Base-by-base conservation (phyloP, 768 basidiomycete species). In the Naematelia encephala region DNA sequence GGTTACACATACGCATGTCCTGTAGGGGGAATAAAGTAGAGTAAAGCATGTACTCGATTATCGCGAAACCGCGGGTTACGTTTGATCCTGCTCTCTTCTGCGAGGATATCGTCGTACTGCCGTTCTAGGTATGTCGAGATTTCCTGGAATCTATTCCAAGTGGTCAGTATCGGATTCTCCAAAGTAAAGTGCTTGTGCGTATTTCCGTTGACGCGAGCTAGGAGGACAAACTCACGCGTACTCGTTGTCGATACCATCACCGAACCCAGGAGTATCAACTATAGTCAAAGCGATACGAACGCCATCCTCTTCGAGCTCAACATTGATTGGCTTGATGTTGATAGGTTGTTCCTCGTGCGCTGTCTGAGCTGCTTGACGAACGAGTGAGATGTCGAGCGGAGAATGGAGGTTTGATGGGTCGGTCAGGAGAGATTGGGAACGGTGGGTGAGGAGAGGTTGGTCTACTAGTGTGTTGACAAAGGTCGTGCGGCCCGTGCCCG, bases 391-490 rank as follows among this genome's bases (percentile, higher is more conserved):
- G 51, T 89, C 81, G 13, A 69, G 53, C 21, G 57, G 55, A 13
- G 68, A 66, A 22, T 58, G 57, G 3, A 68, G 72, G 56, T 69
- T 66, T 4, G 53, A 23, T 1, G 67, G 67, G 51, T 73, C 71
- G 3, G 56, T 54, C 27, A 68, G 60, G 12, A 73, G 58, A 14
- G 63, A 60, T 3, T 63, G 60, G n/a, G 59, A 64, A 4, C 92
- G 91, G 83, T 97, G 93, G 3, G 82, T 74, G 51, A 97, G 82
- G 21, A 97, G 91, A 69, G 92, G 89, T 30, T 88, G 87, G 81
- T 99, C 94, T 82, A 92, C 94, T 59, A 99, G 89, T 51, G 96
- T 99, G 82, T 99, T 99, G 77, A 99, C 91, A 72, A 99, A 98
- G 57, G 94, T 99, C 58, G 94, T 98, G 57, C 92, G 89, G 62